These are phyloP conservation scores for Salvia rosmarinus DNA, from an alignment of 257 asterid species.

Conservation along the genomic window DNA sequence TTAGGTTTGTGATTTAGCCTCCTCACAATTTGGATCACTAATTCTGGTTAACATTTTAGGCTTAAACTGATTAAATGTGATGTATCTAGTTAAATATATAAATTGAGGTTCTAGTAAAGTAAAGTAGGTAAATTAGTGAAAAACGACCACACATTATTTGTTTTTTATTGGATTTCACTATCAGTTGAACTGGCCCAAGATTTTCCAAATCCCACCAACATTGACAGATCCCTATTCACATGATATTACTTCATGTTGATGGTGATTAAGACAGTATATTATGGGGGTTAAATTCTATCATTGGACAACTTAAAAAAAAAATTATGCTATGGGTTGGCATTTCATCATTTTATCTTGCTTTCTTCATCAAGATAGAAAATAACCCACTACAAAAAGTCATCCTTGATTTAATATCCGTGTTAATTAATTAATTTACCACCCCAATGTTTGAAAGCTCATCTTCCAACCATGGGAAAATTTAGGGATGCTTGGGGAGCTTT, in stretches of 20 bases:
- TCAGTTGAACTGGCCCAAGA: slow-evolving; percentile 36
- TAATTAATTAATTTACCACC: background rate
- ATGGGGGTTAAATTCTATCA: slow-evolving; percentile 18
- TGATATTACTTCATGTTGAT: background rate
- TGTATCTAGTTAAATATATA: no score
- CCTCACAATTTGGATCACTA: no score
- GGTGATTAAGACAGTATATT: background rate
- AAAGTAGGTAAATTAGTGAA: slow-evolving; percentile 29
- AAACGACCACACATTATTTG: slow-evolving; percentile 29
- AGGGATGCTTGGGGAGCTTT: no score
- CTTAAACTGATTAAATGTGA: background rate
- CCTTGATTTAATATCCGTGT: slow-evolving; percentile 6
- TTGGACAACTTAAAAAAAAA: background rate
- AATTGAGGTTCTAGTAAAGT: background rate
- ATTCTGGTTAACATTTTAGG: background rate
- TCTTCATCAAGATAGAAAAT: slow-evolving; percentile 34
- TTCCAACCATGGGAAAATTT: no score
- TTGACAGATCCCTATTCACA: slow-evolving; percentile 31
- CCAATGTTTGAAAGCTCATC: background rate
- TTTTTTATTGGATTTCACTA: slow-evolving; percentile 29
- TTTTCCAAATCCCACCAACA: slow-evolving; percentile 35
- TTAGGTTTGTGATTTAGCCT: no score
- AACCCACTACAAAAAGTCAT: slow-evolving; percentile 17
- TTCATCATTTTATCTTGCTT: slow-evolving; percentile 25
- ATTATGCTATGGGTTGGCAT: background rate